These are phyloP conservation scores for Astrothelium subdiscretum DNA, from an alignment of 495 filamentous ascomycete genomes.

Conservation along the genomic window DNA sequence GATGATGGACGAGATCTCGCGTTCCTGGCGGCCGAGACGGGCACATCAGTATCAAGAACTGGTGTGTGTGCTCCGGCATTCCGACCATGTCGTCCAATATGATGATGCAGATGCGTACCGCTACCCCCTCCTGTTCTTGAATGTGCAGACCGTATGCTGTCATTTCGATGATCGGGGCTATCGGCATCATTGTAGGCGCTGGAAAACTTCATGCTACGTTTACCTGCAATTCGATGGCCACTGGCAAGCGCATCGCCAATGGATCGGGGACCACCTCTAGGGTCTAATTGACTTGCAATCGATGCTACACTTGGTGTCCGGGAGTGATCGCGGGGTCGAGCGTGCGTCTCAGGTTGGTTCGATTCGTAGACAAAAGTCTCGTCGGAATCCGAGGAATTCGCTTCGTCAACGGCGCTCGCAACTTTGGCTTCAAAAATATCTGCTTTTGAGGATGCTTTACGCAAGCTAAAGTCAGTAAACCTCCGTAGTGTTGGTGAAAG, in stretches of 20 bases:
- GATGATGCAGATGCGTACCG: constrained; percentile 43
- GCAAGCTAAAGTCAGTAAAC: constrained; percentile 19
- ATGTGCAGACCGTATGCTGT: constrained; percentile 24
- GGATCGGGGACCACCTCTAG: constrained; percentile 45
- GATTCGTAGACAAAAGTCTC: constrained; percentile 99
- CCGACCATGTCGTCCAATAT: constrained; percentile 61
- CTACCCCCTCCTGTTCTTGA: constrained; percentile 55
- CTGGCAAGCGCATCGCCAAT: constrained; percentile 52
- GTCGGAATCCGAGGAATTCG: constrained; percentile 90
- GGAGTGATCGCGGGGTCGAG: constrained; percentile 81
- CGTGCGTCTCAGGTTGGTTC: constrained; percentile 75
- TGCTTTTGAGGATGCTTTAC: constrained; percentile 79
- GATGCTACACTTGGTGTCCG: constrained; percentile 92
- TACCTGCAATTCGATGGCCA: constrained; percentile 57
- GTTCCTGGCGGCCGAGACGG: constrained; percentile 32
- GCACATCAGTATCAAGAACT: constrained; percentile 67
- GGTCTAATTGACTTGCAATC: constrained; percentile 66
- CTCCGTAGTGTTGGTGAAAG: constrained; percentile 3
- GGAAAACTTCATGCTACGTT: constrained; percentile 98
- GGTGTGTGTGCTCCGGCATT: constrained; percentile 50
- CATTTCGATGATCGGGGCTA: constrained; percentile 18
- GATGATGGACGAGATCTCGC: constrained; percentile 11
- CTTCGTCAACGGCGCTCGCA: constrained; percentile 83
- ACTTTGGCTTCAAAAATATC: constrained; percentile 97
- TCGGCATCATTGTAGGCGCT: constrained; percentile 52